Percentiles rank a stretch among this genome's conserved stretches.
These are phyloP conservation scores for Trifolium pratense DNA, from an alignment of 306 rosid species.

Conservation along the genomic window DNA sequence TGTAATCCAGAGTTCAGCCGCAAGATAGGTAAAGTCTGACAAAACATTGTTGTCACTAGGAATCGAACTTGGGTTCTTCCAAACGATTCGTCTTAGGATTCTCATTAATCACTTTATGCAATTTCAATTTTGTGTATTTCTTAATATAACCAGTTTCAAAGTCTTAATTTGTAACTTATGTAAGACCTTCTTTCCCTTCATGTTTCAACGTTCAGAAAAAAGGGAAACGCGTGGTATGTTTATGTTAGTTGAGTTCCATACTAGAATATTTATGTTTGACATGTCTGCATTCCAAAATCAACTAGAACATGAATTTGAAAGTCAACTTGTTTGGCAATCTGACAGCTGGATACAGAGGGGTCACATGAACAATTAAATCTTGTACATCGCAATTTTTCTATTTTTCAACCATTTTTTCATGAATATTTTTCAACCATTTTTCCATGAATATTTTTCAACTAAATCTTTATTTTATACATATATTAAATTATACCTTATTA, in stretches of 20 bases:
- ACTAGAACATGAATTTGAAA: background rate
- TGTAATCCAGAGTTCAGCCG: too few species aligned
- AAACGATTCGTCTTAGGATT: too few species aligned
- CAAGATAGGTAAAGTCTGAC: too few species aligned
- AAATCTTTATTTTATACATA: background rate
- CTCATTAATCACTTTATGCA: too few species aligned
- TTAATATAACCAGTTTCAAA: background rate
- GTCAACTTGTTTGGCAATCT: constrained; percentile 9
- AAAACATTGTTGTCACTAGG: too few species aligned
- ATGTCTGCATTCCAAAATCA: background rate
- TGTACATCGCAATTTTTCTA: background rate
- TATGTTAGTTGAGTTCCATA: background rate
- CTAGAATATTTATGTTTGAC: background rate
- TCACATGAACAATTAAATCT: background rate
- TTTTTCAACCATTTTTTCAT: background rate
- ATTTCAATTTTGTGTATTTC: background rate
- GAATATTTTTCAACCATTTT: too few species aligned
- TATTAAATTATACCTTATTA: background rate
- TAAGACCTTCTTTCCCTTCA: background rate
- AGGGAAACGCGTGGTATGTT: background rate
- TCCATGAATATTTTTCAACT: background rate
- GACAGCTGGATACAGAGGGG: background rate
- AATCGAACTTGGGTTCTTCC: too few species aligned
- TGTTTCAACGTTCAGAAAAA: background rate
- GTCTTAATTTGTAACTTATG: background rate